These are phyloP conservation scores for Acorus calamus DNA, from an alignment of 106 monocot species.

Conservation along the genomic window DNA sequence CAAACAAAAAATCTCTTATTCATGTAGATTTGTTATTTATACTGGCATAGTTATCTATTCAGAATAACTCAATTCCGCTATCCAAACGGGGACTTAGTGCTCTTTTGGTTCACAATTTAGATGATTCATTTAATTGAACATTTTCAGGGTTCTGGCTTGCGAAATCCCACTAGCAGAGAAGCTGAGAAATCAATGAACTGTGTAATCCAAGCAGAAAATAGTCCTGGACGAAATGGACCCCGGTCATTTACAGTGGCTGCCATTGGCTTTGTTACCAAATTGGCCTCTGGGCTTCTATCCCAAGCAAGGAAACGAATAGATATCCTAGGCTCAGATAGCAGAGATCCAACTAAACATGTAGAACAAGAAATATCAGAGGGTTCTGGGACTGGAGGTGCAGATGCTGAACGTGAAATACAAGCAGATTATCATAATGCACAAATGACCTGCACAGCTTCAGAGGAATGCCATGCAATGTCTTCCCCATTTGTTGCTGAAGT, in stretches of 20 bases:
- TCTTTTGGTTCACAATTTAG: too few relatives aligned
- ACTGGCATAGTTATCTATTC: too few relatives aligned
- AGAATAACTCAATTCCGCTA: too few relatives aligned
- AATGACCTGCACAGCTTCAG: conserved; percentile 5
- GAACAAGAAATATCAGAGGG: conserved; percentile 11
- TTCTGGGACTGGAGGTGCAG: conserved; percentile 9
- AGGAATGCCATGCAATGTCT: conserved; percentile 1
- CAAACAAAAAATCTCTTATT: too few relatives aligned
- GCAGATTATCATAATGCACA: conserved; percentile 11
- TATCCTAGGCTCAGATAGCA: conserved; percentile 8
- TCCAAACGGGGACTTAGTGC: too few relatives aligned
- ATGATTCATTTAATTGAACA: background rate
- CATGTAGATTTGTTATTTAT: too few relatives aligned
- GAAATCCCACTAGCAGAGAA: conserved; percentile 7
- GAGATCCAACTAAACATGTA: conserved; percentile 11
- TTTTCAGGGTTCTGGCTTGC: conserved; percentile 42
- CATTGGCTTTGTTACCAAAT: conserved; percentile 44
- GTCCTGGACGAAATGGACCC: conserved; percentile 25
- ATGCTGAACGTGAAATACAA: conserved; percentile 6
- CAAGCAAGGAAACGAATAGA: conserved; percentile 29
- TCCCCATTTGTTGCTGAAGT: conserved; percentile 8
- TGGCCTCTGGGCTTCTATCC: conserved; percentile 60
- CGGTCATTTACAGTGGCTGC: conserved; percentile 50
- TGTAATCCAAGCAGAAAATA: conserved; percentile 18
- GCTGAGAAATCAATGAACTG: conserved; percentile 13